Evolutionary conservation across 2,329 filamentous ascomycete genomes (phyloP), one percentile per base, ranked within the genome.

Genomic region (Talaromyces amestolkiae): DNA sequence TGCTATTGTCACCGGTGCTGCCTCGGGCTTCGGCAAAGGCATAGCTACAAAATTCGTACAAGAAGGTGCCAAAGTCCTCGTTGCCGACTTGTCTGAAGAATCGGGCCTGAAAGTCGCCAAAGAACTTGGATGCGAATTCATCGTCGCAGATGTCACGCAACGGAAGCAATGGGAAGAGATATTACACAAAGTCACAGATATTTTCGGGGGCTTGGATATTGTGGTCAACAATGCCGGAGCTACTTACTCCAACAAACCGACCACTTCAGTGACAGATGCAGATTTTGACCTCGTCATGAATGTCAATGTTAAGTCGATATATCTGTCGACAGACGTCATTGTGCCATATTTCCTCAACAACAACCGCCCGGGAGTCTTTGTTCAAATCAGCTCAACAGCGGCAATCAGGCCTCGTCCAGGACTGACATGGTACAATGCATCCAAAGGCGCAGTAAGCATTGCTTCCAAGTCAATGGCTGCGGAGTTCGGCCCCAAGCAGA

Each of bases 221-320:
- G 70, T 83, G 17, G 72, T 82, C 66, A 82, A 82, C 67, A 82
- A 82, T 69, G 79, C 80, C 1, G 81, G 81, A 8, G 73, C 72
- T 9, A 72, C 71, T 7, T 77, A 75, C 67, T 64, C 58, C 61
- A 77, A 77, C 66, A 77, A 77, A 69, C 74, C 78, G 3, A 78
- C 78, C 1, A 65, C 68, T 4, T 73, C 75, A 33, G 77, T 79
- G 19, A 79, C 78, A 0, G 73, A 79, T 35, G 72, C 70, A 5
- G 79, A 81, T 56, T 80, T 77, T 63, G 76, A 79, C 58, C 70
- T 70, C 37, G 75, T 77, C 62, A 75, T 80, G 66, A 71, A 74
- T 39, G 77, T 80, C 61, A 81, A 81, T 59, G 74, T 79, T 60
- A 78, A 77, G 69, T 72, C 73, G 39, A 76, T 81, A 51, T 79